Conservation (phyloP, 1,284 basidiomycete species). For the Cystobasidium sp. region DNA sequence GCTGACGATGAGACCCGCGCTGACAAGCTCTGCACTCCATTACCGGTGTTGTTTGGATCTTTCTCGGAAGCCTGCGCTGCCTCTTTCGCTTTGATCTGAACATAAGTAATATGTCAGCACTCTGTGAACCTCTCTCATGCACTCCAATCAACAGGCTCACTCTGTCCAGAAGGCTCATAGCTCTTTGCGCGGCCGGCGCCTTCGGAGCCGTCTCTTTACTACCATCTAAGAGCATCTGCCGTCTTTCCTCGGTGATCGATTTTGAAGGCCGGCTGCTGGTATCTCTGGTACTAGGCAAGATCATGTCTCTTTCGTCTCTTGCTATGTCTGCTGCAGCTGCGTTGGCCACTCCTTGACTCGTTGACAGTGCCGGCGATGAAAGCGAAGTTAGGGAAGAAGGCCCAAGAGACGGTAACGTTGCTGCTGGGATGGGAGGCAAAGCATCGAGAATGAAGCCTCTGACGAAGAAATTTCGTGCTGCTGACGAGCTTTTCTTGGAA, state of each 20-base stretch:
- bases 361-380: background rate
- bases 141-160: background rate
- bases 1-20: background rate
- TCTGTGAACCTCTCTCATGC: background rate
- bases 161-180: conserved; percentile 44
- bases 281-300: conserved; percentile 5
- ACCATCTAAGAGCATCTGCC: conserved; percentile 1
- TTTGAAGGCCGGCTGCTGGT: background rate
- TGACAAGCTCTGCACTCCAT: no score
- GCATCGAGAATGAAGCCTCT: conserved; percentile 43
- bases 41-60: background rate
- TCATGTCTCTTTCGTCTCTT: background rate
- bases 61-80: conserved; percentile 22
- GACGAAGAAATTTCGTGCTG: conserved; percentile 5
- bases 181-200: conserved; percentile 23
- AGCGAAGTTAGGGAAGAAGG: background rate
- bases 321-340: conserved; percentile 14
- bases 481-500: background rate
- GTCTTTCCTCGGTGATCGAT: background rate
- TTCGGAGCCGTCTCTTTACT: background rate
- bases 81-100: conserved; percentile 46
- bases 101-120: background rate
- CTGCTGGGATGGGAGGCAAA: conserved; percentile 34
- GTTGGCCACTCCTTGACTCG: background rate
- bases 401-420: conserved; percentile 32